Evolutionary conservation across 805 yeast species (phyloP).

Genomic region (Lipomyces yamadae): DNA sequence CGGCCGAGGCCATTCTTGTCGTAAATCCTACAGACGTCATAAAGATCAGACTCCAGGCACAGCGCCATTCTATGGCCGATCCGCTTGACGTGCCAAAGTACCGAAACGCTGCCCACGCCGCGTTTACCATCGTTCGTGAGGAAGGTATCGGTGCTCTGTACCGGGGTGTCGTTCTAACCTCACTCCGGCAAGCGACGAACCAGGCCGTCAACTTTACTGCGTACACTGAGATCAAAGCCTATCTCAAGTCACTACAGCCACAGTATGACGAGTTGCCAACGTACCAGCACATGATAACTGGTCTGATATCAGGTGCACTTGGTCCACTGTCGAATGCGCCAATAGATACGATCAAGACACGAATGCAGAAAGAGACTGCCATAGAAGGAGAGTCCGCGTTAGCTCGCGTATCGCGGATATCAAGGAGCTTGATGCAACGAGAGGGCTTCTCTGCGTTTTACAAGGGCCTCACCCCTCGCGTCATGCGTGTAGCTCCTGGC

Average conservation of each 20-base stretch:
- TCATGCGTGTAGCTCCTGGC: slow-evolving; percentile 99
- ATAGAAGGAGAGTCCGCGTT: slow-evolving; percentile 66
- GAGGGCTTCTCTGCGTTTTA: slow-evolving; percentile 89
- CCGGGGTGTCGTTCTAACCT: slow-evolving; percentile 94
- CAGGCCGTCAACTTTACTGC: slow-evolving; percentile 98
- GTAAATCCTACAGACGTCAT: slow-evolving; percentile 98
- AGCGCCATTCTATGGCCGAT: slow-evolving; percentile 85
- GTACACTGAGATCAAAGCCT: slow-evolving; percentile 80
- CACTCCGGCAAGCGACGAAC: slow-evolving; percentile 96
- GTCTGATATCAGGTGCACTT: slow-evolving; percentile 91
- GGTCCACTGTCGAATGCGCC: slow-evolving; percentile 99
- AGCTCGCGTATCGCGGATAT: slow-evolving; percentile 79
- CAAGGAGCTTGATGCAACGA: slow-evolving; percentile 77
- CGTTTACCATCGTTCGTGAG: slow-evolving; percentile 78
- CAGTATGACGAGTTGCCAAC: slow-evolving; percentile 68
- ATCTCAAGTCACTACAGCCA: slow-evolving; percentile 59
- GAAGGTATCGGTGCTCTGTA: slow-evolving; percentile 89
- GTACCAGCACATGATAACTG: slow-evolving; percentile 92
- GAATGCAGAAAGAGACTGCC: slow-evolving; percentile 89
- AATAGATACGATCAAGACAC: slow-evolving; percentile 92
- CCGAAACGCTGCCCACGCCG: slow-evolving; percentile 90
- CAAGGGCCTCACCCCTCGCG: slow-evolving; percentile 97
- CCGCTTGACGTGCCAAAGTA: slow-evolving; percentile 82
- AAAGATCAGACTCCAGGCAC: slow-evolving; percentile 94
- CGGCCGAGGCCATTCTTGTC: slow-evolving; percentile 91